These are phyloP conservation scores for Salix exigua DNA, from an alignment of 345 rosid genomes.

Conservation along the genomic window DNA sequence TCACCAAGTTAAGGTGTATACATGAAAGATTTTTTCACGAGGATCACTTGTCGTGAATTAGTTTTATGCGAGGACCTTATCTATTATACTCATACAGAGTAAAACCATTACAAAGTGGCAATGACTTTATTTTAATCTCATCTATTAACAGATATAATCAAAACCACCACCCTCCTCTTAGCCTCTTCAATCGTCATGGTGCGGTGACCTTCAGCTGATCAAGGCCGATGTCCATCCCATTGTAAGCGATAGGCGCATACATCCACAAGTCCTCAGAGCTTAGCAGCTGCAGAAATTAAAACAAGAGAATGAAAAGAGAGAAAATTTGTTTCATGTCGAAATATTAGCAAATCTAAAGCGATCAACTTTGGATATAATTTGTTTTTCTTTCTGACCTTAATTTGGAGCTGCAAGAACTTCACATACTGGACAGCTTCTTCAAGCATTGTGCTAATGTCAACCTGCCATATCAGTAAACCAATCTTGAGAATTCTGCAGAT, in stretches of 20 bases:
- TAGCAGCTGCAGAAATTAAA: slow-evolving; percentile 44
- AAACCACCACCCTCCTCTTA: not conserved
- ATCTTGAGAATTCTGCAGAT: not conserved
- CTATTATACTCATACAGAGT: not conserved
- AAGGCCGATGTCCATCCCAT: slow-evolving; percentile 73
- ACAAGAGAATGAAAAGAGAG: not conserved
- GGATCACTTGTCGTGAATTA: slow-evolving; percentile 1
- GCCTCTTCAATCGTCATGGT: slow-evolving; percentile 22
- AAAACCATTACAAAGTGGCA: slow-evolving; percentile 14
- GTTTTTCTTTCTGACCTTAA: slow-evolving; percentile 44
- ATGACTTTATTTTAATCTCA: slow-evolving; percentile 11
- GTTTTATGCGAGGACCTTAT: not conserved
- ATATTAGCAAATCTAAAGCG: not conserved
- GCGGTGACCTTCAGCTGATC: slow-evolving; percentile 41
- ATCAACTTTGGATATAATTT: not conserved
- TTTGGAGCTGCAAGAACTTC: slow-evolving; percentile 80
- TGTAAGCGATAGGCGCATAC: slow-evolving; percentile 88
- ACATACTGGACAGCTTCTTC: slow-evolving; percentile 92
- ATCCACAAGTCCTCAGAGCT: slow-evolving; percentile 92
- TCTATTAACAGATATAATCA: slow-evolving; percentile 2
- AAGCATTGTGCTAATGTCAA: slow-evolving; percentile 92
- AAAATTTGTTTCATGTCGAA: not conserved
- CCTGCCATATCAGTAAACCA: slow-evolving; percentile 34
- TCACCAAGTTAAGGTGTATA: not conserved
- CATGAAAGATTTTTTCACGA: not conserved